phyloP scores from a whole-genome alignment of 163 green algal species.

The Trebouxia gelatinosa region DNA sequence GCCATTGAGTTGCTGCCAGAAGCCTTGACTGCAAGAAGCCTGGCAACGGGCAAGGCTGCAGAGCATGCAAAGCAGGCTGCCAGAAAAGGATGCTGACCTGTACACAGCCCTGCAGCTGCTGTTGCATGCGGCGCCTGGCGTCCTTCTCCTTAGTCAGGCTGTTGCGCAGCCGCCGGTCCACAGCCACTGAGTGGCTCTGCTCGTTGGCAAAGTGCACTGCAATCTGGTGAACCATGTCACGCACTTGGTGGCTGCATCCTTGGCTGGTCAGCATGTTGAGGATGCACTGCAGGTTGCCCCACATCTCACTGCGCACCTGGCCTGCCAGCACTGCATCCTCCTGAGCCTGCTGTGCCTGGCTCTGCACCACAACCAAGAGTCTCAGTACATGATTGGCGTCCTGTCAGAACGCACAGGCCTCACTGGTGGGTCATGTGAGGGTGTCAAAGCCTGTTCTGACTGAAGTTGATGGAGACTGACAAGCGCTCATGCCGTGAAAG shows the following conservation, averaged over 20 bases:
- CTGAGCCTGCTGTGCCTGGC: slow-evolving; percentile 5
- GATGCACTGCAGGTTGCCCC: slow-evolving; percentile 22
- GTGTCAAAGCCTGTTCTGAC: no score
- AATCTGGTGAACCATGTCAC: slow-evolving; percentile 18
- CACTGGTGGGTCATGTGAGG: no score
- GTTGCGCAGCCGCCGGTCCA: neutral
- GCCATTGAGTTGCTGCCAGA: neutral
- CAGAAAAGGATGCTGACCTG: neutral
- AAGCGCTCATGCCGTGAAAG: no score
- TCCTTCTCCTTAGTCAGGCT: slow-evolving; percentile 1
- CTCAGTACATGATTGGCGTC: no score
- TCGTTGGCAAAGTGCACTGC: slow-evolving; percentile 27
- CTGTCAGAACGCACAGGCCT: no score
- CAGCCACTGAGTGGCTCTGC: slow-evolving; percentile 19
- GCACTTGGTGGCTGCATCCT: slow-evolving; percentile 13
- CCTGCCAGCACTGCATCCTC: slow-evolving; percentile 11
- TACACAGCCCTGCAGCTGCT: slow-evolving; percentile 3
- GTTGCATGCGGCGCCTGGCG: neutral
- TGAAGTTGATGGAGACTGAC: no score
- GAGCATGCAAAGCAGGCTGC: neutral
- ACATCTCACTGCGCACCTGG: slow-evolving; percentile 11
- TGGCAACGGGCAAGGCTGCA: neutral
- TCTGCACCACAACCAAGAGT: neutral
- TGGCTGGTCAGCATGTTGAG: slow-evolving; percentile 7
- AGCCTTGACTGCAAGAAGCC: neutral